Evolutionary conservation across 1,284 basidiomycete genomes (phyloP), one percentile per base, ranked within the genome.

Genomic region (Waitea zeae): DNA sequence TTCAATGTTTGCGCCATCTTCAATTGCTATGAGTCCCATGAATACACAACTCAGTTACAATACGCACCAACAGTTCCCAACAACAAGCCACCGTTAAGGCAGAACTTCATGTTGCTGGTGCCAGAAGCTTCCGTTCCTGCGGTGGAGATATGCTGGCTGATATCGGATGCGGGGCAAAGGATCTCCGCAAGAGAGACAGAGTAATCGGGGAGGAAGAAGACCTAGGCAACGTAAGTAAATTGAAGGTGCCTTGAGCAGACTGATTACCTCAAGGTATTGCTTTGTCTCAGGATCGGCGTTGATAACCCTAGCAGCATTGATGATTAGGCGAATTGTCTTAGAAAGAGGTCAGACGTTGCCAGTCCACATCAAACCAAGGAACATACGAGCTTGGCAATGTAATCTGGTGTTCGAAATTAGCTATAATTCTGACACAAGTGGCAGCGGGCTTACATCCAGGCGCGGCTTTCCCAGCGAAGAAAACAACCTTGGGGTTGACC

Each of bases 91-190:
- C 89, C 88, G 47, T 89, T 90, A 32, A 87, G 50, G 47, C 77
- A 78, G 59, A 83, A 82, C 61, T 95, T 93, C 88, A 93, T 93
- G 64, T 93, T 92, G 24, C 81, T 82, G 14, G 81, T 84, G 20
- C 79, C 79, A 2, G 73, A 77, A n/a, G 77, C 77, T 50, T 93
- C 89, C 1, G 89, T 93, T 34, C 90, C 89, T 2, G 88, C 89
- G 6, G 89, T 93, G 20, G 80, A 87, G 54, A 95, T 93, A 54
- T 93, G 90, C 49, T 92, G 83, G 41, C 73, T 79, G 57, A 93
- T 81, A 50, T 93, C 88, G 13, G 80, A 80, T 4, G 90, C 83
- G 12, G 89, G 90, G 42, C 92, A 88, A 46, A 95, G 64, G 28
- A 93, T 62, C 53, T 95, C 89, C 2, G 88, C 88, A 35, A 90